phyloP scores from a whole-genome alignment of 495 filamentous ascomycete species.

The Tirmania nivea region DNA sequence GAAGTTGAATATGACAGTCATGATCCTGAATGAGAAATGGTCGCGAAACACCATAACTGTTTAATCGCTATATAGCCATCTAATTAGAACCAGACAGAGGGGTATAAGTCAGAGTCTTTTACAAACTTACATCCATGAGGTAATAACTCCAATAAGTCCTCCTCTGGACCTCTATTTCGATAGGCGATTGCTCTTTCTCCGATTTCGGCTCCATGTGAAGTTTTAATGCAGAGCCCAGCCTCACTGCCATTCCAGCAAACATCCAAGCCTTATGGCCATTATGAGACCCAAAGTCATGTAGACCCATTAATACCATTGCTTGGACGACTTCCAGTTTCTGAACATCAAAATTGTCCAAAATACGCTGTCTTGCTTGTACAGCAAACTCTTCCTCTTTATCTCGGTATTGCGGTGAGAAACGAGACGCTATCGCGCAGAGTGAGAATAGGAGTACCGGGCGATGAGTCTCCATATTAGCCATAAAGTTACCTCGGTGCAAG shows the following conservation, averaged over 20 bases:
- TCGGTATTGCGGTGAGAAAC: conserved; percentile 7
- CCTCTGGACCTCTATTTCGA: conserved; percentile 12
- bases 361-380: conserved; percentile 7
- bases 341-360: conserved; percentile 16
- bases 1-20: conserved; percentile 18
- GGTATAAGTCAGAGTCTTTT: conserved; percentile 1
- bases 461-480: conserved; percentile 9
- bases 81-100: not conserved
- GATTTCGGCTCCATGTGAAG: conserved; percentile 17
- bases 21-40: conserved; percentile 19
- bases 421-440: conserved; percentile 16
- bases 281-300: conserved; percentile 18
- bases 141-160: conserved; percentile 21
- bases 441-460: conserved; percentile 14
- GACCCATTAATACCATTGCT: conserved; percentile 18
- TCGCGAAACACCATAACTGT: conserved; percentile 19
- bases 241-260: conserved; percentile 20
- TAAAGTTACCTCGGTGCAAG: conserved; percentile 13
- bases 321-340: conserved; percentile 17
- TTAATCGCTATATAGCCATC: conserved; percentile 11
- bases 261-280: conserved; percentile 20
- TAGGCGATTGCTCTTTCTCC: conserved; percentile 4
- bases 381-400: conserved; percentile 10
- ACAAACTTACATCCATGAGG: conserved; percentile 18
- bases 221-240: conserved; percentile 19